Evolutionary conservation across 148 eudicot genomes (phyloP), one percentile per base, ranked within the genome.

Genomic region (Vaccinium corymbosum): DNA sequence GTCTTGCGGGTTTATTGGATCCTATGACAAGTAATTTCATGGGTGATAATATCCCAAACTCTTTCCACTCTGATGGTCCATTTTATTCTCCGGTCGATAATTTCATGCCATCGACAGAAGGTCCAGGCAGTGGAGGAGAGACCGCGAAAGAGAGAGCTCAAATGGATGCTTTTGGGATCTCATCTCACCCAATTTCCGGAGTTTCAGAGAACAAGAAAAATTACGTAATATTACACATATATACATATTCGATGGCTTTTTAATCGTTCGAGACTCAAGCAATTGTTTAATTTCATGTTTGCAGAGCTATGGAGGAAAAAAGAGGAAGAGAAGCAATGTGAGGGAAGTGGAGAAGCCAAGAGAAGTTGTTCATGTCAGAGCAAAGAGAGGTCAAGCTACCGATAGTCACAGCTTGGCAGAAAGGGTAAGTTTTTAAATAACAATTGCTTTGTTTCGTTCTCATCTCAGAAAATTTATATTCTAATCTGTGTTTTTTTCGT

Each of bases 331-430:
- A 56, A 91, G 84, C 55, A 84, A 20, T 17, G 91, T 84, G 19
- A 85, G 82, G n/a, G 86, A 84, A 85, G 83, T 38, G 27, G 89
- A 89, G 87, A 91, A 89, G 75, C 95, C 89, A 20, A 88, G 89
- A 86, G 94, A 94, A 82, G 97, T 94, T 13, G 89, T 94, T 83
- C 97, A 94, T 89, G 97, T 94, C 53, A 92, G 97, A 85, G 97
- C 97, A 22, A 94, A 89, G 89, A 92, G 97, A 92, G 97, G 97
- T 38, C 93, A 92, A 86, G 97, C 97, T 64, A 94, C 97, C 76
- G 97, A 94, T 82, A 92, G 97, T 85, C 97, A 94, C 83, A 94
- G 97, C 80, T 83, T 94, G 80, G 97, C 97, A 32, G 97, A 94
- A 88, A 92, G 97, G 91, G 97, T 92, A 61, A 38, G 84, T n/a